Evolutionary conservation across 176 grass and related monocot species (phyloP), one percentile per base, ranked within the genome.

Genomic region (Leersia perrieri): DNA sequence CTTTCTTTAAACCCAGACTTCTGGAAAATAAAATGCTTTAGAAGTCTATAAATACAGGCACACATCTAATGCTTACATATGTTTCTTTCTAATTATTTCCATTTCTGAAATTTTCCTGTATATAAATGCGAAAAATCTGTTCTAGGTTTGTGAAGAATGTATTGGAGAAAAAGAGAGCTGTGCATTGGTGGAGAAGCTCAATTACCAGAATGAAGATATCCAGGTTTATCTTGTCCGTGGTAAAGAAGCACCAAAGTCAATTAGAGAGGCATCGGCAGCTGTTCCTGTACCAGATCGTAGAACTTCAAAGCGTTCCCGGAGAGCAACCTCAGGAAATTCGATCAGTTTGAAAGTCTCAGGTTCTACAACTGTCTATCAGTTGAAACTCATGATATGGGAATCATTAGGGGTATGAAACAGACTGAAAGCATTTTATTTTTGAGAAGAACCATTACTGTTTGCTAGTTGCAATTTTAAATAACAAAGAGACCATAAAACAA

Each of bases 361-460:
- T 71, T 91, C 96, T 44, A 99, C 96, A 73, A 80, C 92, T 0
- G 63, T 99, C 67, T 95, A 93, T 87, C 92, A 99, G 72, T 91
- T 99, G 76, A 99, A 99, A 87, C 92, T 99, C 84, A 95, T 99
- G 96, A 95, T 99, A 83, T 99, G 96, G 96, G 93, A 99, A 81
- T 94, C 96, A 66, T 91, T 99, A 77, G 96, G 96, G 92, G 96
- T 99, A 99, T 72, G 82, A 57, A n/a, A 62, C 16, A 70, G 39
- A 78, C 75, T 13, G 1, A 71, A 85, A 35, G 16, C 30, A 11
- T 15, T 20, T 76, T 63, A n/a, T 57, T 7, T 67, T 39, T 63
- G 25, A n/a, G 9, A 30, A 72, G 6, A 9, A 42, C 33, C 20
- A 44, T 70, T 75, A 12, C 26, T 67, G 49, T 70, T 80, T 78